Base-by-base conservation (phyloP, 805 yeast species). In the Priceomyces carsonii region DNA sequence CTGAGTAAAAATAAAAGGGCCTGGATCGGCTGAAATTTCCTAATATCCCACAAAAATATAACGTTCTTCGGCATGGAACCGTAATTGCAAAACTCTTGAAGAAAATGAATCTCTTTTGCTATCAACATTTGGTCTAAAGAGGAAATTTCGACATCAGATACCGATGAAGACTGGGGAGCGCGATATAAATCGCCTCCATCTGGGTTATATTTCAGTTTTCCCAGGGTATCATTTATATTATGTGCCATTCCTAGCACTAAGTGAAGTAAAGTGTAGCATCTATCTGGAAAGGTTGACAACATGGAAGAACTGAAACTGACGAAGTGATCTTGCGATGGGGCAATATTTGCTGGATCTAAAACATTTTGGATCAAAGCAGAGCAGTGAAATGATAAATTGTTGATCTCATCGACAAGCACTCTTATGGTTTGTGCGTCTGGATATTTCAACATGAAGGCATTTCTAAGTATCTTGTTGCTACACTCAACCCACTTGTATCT, bases 11-110 rank as follows among this genome's bases (percentile, higher is more conserved):
- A 36, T 17, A 39, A 35, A n/a, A 39, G 16, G 1, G 40, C 35
- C 27, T 39, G 46, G 21, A 42, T 36, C 5, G 46, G 46, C 26
- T 42, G 46, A 25, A 33, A 42, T 18, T 42, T 42, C 12, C 46
- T 23, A 23, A 32, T 23, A 20, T 18, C 19, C 24, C 26, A 27
- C 29, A 24, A 29, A 26, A 24, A 13, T 12, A 27, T 27, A 10
- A 27, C 7, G 16, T 14, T 13, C 30, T 8, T 16, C 18, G 18
- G 18, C 16, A 27, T 13, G 7, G 13, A 26, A 21, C 21, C 14
- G 18, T 22, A n/a, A 16, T 31, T 22, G 18, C 15, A 13, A 30
- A 30, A 12, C 33, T 10, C 26, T 12, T 15, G n/a, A 14, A 12
- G 34, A 13, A 31, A 31, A 12, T 31, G 27, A 12, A 12, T 10